Evolutionary conservation across 2,329 filamentous ascomycete species (phyloP).

Genomic region (Phoma sp.): DNA sequence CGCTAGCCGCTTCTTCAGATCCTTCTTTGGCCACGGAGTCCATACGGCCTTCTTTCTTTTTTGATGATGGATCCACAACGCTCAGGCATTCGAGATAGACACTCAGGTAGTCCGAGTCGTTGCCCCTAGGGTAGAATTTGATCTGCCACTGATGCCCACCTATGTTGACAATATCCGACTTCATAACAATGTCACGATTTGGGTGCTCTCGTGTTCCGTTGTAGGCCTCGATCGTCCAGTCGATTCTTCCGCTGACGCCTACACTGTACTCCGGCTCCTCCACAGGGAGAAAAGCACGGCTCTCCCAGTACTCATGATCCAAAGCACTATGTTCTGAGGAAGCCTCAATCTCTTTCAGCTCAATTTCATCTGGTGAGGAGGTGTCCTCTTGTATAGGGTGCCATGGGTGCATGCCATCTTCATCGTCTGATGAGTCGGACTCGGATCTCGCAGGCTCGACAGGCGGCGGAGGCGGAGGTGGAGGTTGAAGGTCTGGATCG

Average conservation of each 20-base stretch:
- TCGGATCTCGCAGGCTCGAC: slow-evolving; percentile 40
- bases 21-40: slow-evolving; percentile 9
- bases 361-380: slow-evolving; percentile 63
- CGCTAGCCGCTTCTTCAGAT: not conserved
- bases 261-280: slow-evolving; percentile 66
- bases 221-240: slow-evolving; percentile 66
- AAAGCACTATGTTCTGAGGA: slow-evolving; percentile 61
- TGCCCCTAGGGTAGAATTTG: slow-evolving; percentile 70
- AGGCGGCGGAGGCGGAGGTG: slow-evolving; percentile 44
- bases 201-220: slow-evolving; percentile 68
- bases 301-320: slow-evolving; percentile 67
- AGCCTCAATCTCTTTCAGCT: slow-evolving; percentile 64
- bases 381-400: slow-evolving; percentile 64
- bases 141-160: slow-evolving; percentile 70
- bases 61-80: slow-evolving; percentile 39
- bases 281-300: slow-evolving; percentile 61
- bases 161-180: slow-evolving; percentile 62
- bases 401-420: slow-evolving; percentile 55
- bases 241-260: slow-evolving; percentile 62
- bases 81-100: slow-evolving; percentile 69
- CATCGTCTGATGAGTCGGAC: slow-evolving; percentile 45
- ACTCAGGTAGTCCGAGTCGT: slow-evolving; percentile 65
- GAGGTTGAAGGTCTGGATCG: slow-evolving; percentile 34
- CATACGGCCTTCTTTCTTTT: slow-evolving; percentile 21
- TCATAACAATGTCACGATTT: slow-evolving; percentile 66